Evolutionary conservation across 2,329 filamentous ascomycete genomes (phyloP), one percentile per base, ranked within the genome.

Genomic region (Piedraia hortae): DNA sequence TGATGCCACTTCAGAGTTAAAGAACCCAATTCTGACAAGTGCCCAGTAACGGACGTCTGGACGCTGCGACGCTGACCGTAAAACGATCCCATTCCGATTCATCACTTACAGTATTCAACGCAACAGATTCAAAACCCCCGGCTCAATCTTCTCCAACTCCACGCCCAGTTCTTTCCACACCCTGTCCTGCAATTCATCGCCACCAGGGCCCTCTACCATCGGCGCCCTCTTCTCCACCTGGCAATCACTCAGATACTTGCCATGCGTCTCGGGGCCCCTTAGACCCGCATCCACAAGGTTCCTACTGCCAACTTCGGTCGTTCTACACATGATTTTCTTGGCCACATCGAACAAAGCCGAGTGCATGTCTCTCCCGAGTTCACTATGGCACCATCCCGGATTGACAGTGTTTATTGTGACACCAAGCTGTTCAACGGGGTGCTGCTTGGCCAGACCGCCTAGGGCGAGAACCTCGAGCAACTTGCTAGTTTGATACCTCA

Each of bases 371-470:
- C 56, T 43, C 4, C 30, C 32, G 1, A 63, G 39, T 12, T 48
- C 34, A 1, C 52, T 51, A 18, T 56, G 44, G 33, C 58, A 62
- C 14, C 55, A 41, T 1, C 58, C 58, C 0, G 59, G 59, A 25
- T 22, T 22, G 13, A 57, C 28, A 27, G 45, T 44, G 32, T 59
- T 62, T 25, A 63, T 31, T 1, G 50, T 48, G 17, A 62, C 50
- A 4, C 31, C 26, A 6, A 39, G 33, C 18, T 37, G 29, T 3
- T 37, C 30, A 2, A 29, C 24, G 1, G 42, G 26, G 4, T 38
- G 34, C 4, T 35, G 25, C 5, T 28, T 16, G 6, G 34, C 29
- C 19, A 40, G 34, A 21, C 39, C 44, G 10, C 52, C 46, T 6
- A 47, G 37, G n/a, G 38, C 27, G 7, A 56, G 35, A 5, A 59